These are phyloP conservation scores for Zalerion maritima DNA, from an alignment of 495 filamentous ascomycete species.

Conservation along the genomic window DNA sequence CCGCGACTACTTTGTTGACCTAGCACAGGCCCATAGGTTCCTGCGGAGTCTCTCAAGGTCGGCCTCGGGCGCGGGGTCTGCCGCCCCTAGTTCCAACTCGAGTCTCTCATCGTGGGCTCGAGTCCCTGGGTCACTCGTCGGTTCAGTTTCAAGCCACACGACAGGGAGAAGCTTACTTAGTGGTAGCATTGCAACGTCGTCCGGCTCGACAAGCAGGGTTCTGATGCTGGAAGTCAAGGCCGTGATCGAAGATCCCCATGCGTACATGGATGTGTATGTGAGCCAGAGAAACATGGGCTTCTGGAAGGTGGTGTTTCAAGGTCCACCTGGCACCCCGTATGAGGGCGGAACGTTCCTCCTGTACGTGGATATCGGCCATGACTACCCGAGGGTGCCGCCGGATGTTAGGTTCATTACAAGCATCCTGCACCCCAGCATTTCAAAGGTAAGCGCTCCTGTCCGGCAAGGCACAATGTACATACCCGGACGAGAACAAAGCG, in stretches of 20 bases:
- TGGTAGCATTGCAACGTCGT: too few relatives aligned
- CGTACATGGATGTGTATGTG: constrained; percentile 10
- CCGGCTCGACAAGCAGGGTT: too few relatives aligned
- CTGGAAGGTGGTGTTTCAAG: constrained; percentile 13
- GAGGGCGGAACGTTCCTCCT: constrained; percentile 5
- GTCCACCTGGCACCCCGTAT: constrained; percentile 6
- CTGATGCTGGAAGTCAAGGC: constrained; percentile 8
- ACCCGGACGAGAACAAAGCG: too few relatives aligned
- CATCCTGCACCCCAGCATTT: constrained; percentile 11
- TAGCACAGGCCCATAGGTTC: constrained; percentile 6
- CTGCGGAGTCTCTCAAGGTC: constrained; percentile 7
- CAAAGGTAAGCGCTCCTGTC: constrained; percentile 6
- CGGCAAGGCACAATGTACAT: not conserved
- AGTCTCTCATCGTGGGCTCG: too few relatives aligned
- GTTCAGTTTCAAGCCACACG: too few relatives aligned
- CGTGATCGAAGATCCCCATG: constrained; percentile 9
- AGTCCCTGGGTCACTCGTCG: too few relatives aligned
- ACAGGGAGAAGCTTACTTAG: too few relatives aligned
- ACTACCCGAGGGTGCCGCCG: constrained; percentile 6
- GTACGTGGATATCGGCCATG: constrained; percentile 5
- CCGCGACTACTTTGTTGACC: constrained; percentile 8
- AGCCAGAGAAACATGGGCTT: constrained; percentile 10
- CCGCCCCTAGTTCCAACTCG: constrained; percentile 2
- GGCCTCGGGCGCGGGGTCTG: constrained; percentile 2
- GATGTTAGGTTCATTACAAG: constrained; percentile 7